phyloP scores from a whole-genome alignment of 179 eudicot genomes.

The Drosera spatulata region DNA sequence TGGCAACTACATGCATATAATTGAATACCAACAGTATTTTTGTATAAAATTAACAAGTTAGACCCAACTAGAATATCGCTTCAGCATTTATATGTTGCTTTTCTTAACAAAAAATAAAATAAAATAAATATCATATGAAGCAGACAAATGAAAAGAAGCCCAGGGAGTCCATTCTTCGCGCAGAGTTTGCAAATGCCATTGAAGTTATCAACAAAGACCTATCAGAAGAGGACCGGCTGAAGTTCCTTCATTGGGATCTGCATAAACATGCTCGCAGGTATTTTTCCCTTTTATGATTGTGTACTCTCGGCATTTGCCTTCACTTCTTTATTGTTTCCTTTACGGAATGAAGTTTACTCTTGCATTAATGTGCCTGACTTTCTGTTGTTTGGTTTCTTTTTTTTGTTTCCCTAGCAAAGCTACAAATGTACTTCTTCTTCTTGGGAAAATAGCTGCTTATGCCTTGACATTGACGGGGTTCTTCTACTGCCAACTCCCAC shows the following conservation, averaged over 20 bases:
- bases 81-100: not conserved
- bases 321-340: no score
- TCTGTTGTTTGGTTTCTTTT: not conserved
- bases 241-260: constrained; percentile 92
- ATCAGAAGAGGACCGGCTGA: constrained; percentile 61
- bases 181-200: constrained; percentile 91
- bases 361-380: constrained; percentile 1
- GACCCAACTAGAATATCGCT: not conserved
- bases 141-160: constrained; percentile 88
- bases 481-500: constrained; percentile 63
- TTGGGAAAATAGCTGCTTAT: constrained; percentile 72
- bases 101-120: not conserved
- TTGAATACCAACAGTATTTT: no score
- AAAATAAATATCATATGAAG: constrained; percentile 2
- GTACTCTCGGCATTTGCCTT: not conserved
- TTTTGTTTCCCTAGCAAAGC: constrained; percentile 44
- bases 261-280: constrained; percentile 74
- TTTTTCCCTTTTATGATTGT: not conserved
- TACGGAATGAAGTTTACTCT: no score
- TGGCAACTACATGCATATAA: not conserved
- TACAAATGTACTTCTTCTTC: constrained; percentile 48
- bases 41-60: no score
- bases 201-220: constrained; percentile 63
- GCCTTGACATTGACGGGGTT: constrained; percentile 74
- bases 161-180: constrained; percentile 86